A percentile compares a stretch with the other conserved stretches of the same genome.
Conservation (phyloP, 1,139 yeast genomes). For the Scheffersomyces lignicola region DNA sequence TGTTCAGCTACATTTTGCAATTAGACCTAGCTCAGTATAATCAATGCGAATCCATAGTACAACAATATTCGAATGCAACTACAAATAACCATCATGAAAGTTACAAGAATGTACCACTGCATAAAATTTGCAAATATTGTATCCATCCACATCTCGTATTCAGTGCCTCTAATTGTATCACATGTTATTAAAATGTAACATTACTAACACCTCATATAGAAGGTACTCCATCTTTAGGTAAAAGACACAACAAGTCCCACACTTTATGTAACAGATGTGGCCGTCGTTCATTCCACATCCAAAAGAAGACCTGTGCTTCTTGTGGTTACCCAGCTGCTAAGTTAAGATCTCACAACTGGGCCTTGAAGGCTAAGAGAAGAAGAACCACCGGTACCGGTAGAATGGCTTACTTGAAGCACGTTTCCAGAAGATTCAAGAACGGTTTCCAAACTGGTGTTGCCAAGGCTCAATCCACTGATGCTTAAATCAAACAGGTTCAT, state of each 20-base stretch:
- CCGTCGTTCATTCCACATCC: slow-evolving; percentile 97
- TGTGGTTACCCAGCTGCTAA: slow-evolving; percentile 99
- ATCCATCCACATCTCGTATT: too few relatives aligned
- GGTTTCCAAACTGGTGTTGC: slow-evolving; percentile 94
- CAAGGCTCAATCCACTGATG: slow-evolving; percentile 46
- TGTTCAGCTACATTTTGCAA: too few relatives aligned
- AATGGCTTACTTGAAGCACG: slow-evolving; percentile 97
- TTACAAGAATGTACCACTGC: too few relatives aligned
- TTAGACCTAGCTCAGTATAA: too few relatives aligned
- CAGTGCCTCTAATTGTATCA: too few relatives aligned
- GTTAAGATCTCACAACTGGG: slow-evolving; percentile 99
- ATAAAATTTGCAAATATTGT: too few relatives aligned
- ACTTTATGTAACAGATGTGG: slow-evolving; percentile 99
- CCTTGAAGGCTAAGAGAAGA: slow-evolving; percentile 98
- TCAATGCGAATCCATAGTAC: too few relatives aligned
- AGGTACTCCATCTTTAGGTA: slow-evolving; percentile 99
- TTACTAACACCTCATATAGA: slow-evolving; percentile 49
- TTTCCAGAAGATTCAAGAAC: slow-evolving; percentile 97
- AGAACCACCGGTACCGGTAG: slow-evolving; percentile 99
- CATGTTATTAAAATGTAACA: not conserved
- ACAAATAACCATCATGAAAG: too few relatives aligned
- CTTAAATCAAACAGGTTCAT: slow-evolving; percentile 24
- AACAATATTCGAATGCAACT: too few relatives aligned
- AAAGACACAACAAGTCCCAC: slow-evolving; percentile 99
- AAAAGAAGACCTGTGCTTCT: slow-evolving; percentile 97